phyloP scores from a whole-genome alignment of 2,329 filamentous ascomycete species.

The Botryosphaeria agaves region DNA sequence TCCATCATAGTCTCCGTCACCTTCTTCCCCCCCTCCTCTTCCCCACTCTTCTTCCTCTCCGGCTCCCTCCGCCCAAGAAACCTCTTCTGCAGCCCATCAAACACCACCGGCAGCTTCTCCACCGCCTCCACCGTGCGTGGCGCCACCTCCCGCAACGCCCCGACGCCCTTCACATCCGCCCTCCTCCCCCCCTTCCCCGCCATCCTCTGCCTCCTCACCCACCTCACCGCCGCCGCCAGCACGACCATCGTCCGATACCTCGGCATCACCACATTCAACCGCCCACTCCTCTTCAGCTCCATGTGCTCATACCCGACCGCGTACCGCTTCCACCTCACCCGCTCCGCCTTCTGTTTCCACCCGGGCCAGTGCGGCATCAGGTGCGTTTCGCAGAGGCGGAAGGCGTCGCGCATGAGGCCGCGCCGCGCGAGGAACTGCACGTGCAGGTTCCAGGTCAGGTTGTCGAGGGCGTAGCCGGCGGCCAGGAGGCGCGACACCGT shows the following conservation, averaged over 20 bases:
- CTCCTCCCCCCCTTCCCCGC: conserved; percentile 11
- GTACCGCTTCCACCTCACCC: conserved; percentile 5
- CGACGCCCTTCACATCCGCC: conserved; percentile 12
- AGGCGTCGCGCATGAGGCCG: conserved; percentile 44
- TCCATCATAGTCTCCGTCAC: no score
- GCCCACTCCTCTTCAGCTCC: conserved; percentile 12
- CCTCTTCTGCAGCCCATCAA: conserved; percentile 14
- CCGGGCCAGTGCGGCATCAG: conserved; percentile 69
- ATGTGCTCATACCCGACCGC: conserved; percentile 14
- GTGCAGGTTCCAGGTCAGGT: conserved; percentile 65
- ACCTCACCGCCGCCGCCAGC: conserved; percentile 19
- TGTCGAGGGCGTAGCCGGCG: conserved; percentile 58
- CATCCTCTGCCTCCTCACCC: conserved; percentile 10
- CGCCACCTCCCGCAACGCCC: conserved; percentile 15
- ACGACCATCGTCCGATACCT: conserved; percentile 25
- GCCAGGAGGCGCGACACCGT: conserved; percentile 38
- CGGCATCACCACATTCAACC: conserved; percentile 14
- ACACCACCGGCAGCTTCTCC: conserved; percentile 22
- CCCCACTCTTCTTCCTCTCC: no score
- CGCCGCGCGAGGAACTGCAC: conserved; percentile 46
- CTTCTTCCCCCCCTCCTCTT: no score
- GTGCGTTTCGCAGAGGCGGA: conserved; percentile 53
- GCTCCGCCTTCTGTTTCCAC: conserved; percentile 32
- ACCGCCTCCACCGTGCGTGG: conserved; percentile 24
- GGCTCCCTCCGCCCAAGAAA: no score